Percentiles rank a stretch among this genome's conserved stretches.
Conservation (phyloP, 202 grass and related monocot species). For the Musa balbisiana region DNA sequence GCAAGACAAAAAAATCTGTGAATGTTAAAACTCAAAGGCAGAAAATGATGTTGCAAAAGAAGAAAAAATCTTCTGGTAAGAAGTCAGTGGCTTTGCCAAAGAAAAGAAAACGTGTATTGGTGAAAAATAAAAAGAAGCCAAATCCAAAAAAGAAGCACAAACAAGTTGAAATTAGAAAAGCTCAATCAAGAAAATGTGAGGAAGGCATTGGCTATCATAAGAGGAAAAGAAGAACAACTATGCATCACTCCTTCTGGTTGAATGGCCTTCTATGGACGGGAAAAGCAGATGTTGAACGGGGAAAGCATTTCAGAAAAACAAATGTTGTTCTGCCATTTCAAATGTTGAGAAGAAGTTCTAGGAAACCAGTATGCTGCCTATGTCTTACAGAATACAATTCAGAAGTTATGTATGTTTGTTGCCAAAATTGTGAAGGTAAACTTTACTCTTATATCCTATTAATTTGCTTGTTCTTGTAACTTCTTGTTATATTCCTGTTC, state of each 20-base stretch:
- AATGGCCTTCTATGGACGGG: constrained; percentile 74
- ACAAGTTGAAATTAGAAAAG: constrained; percentile 36
- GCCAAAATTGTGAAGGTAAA: constrained; percentile 89
- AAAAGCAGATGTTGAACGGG: constrained; percentile 53
- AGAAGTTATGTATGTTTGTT: constrained; percentile 68
- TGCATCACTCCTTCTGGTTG: constrained; percentile 77
- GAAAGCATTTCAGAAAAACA: constrained; percentile 57
- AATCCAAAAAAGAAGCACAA: constrained; percentile 42
- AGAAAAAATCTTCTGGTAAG: constrained; percentile 7
- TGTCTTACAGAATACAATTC: constrained; percentile 55
- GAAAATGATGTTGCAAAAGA: constrained; percentile 24
- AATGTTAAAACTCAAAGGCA: constrained; percentile 6
- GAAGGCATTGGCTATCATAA: constrained; percentile 36
- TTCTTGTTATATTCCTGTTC: background rate
- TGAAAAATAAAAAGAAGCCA: constrained; percentile 60
- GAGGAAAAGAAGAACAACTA: constrained; percentile 75
- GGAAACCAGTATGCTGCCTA: constrained; percentile 49
- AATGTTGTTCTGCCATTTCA: constrained; percentile 57
- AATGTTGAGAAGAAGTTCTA: constrained; percentile 34
- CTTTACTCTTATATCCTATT: constrained; percentile 10
- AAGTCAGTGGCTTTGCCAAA: constrained; percentile 33
- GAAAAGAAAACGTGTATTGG: constrained; percentile 51
- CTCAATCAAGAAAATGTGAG: constrained; percentile 31
- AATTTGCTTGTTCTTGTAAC: background rate
- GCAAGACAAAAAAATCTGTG: constrained; percentile 45